Conservation (phyloP, 2,329 filamentous ascomycete genomes). For the Hymenoscyphus linearis region DNA sequence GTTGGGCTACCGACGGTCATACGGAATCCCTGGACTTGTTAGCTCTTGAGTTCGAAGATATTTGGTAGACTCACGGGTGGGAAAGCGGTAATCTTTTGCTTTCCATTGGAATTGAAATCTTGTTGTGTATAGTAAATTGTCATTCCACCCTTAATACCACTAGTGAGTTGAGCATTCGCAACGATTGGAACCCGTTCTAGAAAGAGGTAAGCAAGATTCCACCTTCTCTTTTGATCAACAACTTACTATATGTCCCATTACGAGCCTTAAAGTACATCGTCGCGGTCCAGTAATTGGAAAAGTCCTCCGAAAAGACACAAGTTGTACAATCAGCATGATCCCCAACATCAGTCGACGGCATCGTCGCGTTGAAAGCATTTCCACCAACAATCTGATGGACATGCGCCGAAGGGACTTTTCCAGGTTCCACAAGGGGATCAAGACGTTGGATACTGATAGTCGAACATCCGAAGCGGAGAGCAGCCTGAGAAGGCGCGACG, state of each 20-base stretch:
- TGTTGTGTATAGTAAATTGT: slow-evolving; percentile 33
- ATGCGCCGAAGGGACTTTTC: slow-evolving; percentile 10
- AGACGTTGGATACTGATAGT: slow-evolving; percentile 14
- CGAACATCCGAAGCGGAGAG: slow-evolving; percentile 14
- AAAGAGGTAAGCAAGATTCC: not conserved
- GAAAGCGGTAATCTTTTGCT: slow-evolving; percentile 3
- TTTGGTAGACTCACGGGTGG: not conserved
- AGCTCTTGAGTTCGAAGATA: not conserved
- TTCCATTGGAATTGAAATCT: slow-evolving; percentile 7
- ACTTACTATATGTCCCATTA: slow-evolving; percentile 28
- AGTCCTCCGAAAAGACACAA: slow-evolving; percentile 33
- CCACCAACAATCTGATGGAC: slow-evolving; percentile 17
- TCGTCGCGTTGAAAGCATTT: slow-evolving; percentile 37
- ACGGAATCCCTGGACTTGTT: slow-evolving; percentile 11
- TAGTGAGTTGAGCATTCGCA: slow-evolving; percentile 28
- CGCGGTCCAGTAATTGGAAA: slow-evolving; percentile 33
- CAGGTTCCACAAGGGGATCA: slow-evolving; percentile 14
- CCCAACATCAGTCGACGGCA: slow-evolving; percentile 29
- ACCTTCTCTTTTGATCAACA: not conserved
- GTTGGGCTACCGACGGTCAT: slow-evolving; percentile 15
- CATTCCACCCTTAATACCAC: slow-evolving; percentile 31
- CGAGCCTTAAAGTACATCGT: slow-evolving; percentile 27
- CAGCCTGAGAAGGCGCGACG: slow-evolving; percentile 9
- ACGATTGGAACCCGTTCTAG: slow-evolving; percentile 21
- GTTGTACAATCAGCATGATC: slow-evolving; percentile 30